Evolutionary conservation across 768 basidiomycete species (phyloP).

Genomic region (Suillus spraguei): DNA sequence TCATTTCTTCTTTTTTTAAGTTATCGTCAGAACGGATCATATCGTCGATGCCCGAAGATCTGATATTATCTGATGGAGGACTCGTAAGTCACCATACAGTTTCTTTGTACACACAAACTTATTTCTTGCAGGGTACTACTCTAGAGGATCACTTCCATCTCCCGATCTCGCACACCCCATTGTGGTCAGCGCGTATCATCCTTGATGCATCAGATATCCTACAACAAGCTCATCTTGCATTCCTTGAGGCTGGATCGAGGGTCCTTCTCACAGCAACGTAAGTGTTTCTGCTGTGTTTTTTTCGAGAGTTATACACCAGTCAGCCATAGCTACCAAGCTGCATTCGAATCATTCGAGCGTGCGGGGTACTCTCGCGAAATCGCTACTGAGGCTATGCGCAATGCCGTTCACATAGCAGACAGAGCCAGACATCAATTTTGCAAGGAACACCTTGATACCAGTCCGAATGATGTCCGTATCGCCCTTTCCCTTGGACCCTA

Average conservation of each 20-base stretch:
- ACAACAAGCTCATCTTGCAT: constrained; percentile 60
- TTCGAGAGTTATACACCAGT: not conserved
- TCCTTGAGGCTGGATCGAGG: constrained; percentile 64
- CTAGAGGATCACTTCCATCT: constrained; percentile 53
- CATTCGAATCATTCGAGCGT: constrained; percentile 51
- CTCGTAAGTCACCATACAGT: constrained; percentile 36
- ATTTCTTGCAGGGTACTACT: constrained; percentile 54
- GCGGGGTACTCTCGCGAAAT: constrained; percentile 50
- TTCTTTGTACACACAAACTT: not conserved
- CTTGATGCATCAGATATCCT: constrained; percentile 54
- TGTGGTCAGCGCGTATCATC: constrained; percentile 75
- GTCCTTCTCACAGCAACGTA: constrained; percentile 75
- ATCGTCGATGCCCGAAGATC: not conserved
- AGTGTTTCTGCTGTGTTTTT: constrained; percentile 8
- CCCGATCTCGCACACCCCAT: constrained; percentile 51
- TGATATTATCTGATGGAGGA: constrained; percentile 43
- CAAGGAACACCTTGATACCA: constrained; percentile 22
- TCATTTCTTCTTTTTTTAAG: not conserved
- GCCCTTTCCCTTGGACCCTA: constrained; percentile 77
- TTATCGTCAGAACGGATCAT: not conserved
- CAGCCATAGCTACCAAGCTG: constrained; percentile 63
- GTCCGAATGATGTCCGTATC: constrained; percentile 41
- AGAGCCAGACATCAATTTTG: constrained; percentile 45
- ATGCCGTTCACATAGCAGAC: constrained; percentile 52
- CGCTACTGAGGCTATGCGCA: constrained; percentile 51